Evolutionary conservation across 306 rosid species (phyloP).

Genomic region (peach (Prunus persica)): Prunus_persica_NCBIv2 NC_034010.1:27806001-27806500

Average conservation of each 20-base stretch:
- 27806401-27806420: slow-evolving; percentile 83
- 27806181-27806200: slow-evolving; percentile 56
- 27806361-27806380: slow-evolving; percentile 31
- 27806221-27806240: slow-evolving; percentile 91
- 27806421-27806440: slow-evolving; percentile 85
- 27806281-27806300: slow-evolving; percentile 85
- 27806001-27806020: slow-evolving; percentile 79
- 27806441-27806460: slow-evolving; percentile 79
- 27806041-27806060: slow-evolving; percentile 84
- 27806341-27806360: slow-evolving; percentile 65
- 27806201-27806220: slow-evolving; percentile 73
- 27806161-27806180: slow-evolving; percentile 61
- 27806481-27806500: slow-evolving; percentile 42
- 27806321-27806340: slow-evolving; percentile 91
- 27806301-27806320: slow-evolving; percentile 91
- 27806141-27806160: slow-evolving; percentile 30
- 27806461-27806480: slow-evolving; percentile 75
- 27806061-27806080: slow-evolving; percentile 86
- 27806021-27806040: slow-evolving; percentile 89
- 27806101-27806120: slow-evolving; percentile 43
- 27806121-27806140: slow-evolving; percentile 13
- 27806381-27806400: slow-evolving; percentile 70
- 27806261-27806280: slow-evolving; percentile 54
- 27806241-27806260: slow-evolving; percentile 70
- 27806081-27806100: slow-evolving; percentile 84